phyloP scores from a whole-genome alignment of 1,139 yeast genomes.

The Geotrichum klebahnii region DNA sequence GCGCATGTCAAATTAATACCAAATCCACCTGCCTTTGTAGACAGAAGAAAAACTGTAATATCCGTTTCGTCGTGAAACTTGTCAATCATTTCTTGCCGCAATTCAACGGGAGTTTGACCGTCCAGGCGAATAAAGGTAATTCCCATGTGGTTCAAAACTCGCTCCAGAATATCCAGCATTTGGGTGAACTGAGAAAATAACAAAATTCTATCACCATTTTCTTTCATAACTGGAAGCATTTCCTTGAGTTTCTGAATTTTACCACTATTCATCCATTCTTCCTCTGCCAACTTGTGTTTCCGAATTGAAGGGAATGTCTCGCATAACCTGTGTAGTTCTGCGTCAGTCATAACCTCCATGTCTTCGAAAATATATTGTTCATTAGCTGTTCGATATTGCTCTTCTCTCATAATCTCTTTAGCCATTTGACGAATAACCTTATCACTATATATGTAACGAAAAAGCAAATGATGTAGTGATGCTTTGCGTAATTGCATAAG shows the following conservation, averaged over 20 bases:
- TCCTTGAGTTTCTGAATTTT: slow-evolving; percentile 58
- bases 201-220: slow-evolving; percentile 67
- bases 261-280: slow-evolving; percentile 70
- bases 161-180: slow-evolving; percentile 80
- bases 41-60: slow-evolving; percentile 79
- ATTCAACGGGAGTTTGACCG: slow-evolving; percentile 90
- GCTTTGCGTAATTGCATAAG: slow-evolving; percentile 94
- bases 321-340: slow-evolving; percentile 75
- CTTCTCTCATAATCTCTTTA: slow-evolving; percentile 70
- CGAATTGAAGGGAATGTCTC: slow-evolving; percentile 66
- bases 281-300: slow-evolving; percentile 48
- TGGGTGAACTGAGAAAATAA: slow-evolving; percentile 91
- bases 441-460: slow-evolving; percentile 63
- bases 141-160: slow-evolving; percentile 59
- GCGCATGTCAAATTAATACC: slow-evolving; percentile 97
- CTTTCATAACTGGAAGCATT: slow-evolving; percentile 57
- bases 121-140: slow-evolving; percentile 81
- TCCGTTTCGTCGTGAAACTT: slow-evolving; percentile 75
- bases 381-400: slow-evolving; percentile 73
- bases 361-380: slow-evolving; percentile 75
- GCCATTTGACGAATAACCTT: slow-evolving; percentile 61
- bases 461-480: slow-evolving; percentile 93
- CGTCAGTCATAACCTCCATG: slow-evolving; percentile 94
- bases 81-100: slow-evolving; percentile 88
- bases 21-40: slow-evolving; percentile 97